Evolutionary conservation across 306 rosid genomes (phyloP), one percentile per base, ranked within the genome.

Genomic region (Begonia peltatifolia): DNA sequence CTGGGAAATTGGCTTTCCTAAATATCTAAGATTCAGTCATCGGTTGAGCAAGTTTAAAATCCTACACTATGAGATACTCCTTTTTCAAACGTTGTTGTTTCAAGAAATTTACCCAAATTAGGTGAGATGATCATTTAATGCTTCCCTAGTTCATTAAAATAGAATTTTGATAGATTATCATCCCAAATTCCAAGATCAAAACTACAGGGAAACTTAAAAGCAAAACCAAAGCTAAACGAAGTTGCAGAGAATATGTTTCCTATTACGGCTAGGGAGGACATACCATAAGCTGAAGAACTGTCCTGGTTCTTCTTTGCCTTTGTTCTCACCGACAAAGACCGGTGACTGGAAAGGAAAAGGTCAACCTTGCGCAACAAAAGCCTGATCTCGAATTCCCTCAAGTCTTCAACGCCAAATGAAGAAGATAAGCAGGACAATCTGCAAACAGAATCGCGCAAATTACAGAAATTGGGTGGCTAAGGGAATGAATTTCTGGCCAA

Each of bases 241-340:
- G 11, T n/a, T 50, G 35, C 41, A 35, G 54, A 12, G 13, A 53
- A 67, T 52, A 38, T 20, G 47, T 15, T 14, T n/a, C 50, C 25
- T 8, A 15, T 14, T 5, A 48, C 1, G 2, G 43, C 16, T 41
- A 14, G 38, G 42, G 52, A 58, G 53, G 11, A 59, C 68, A 53
- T 42, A 74, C 75, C 79, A 41, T 77, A 75, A 62, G 79, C 75
- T 2, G 87, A 75, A 5, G 81, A 78, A 63, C 72, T 68, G 58
- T 72, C 84, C 14, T 63, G 57, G 60, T 83, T 80, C 66, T 83
- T 87, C 69, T 83, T 87, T 44, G 87, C 87, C 43, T 53, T 52
- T 52, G 96, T 84, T 57, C 61, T 57, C 53, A 83, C 74, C 23
- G 62, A 61, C 18, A 63, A 60, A n/a, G 76, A 61, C 48, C 57